Conservation (phyloP, 768 basidiomycete species). For the Lentinus brumalis region DNA sequence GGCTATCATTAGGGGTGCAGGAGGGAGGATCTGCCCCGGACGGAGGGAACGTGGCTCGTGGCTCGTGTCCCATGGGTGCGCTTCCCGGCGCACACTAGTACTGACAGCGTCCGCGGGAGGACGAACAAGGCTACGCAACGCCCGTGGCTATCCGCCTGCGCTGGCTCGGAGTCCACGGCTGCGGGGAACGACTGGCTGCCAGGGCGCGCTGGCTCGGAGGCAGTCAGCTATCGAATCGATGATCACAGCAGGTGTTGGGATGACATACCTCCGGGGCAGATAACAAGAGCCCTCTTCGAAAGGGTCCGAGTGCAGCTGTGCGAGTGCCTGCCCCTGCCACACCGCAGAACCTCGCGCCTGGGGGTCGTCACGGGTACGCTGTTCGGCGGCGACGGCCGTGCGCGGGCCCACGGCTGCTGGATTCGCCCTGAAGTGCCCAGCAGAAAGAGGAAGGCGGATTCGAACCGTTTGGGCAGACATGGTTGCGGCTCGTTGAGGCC, state of each 20-base stretch:
- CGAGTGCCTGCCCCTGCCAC: background rate
- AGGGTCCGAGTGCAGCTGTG: background rate
- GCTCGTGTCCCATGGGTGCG: constrained; percentile 1
- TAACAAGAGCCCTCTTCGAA: background rate
- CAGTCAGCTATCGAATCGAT: no score
- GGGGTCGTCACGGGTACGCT: background rate
- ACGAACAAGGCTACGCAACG: no score
- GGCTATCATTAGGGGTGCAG: constrained; percentile 8
- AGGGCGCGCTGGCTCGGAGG: no score
- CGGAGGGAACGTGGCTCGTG: background rate
- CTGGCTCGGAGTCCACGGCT: no score
- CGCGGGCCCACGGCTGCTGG: background rate
- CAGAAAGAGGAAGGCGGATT: no score
- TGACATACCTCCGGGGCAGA: background rate
- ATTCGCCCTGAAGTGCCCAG: no score
- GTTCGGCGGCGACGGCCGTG: background rate
- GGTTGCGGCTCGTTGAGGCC: background rate
- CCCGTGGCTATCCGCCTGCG: no score
- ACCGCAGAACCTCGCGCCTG: background rate
- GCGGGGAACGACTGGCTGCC: no score
- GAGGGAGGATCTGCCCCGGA: background rate
- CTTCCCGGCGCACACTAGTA: background rate
- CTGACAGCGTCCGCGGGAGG: no score
- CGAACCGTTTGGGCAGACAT: background rate
- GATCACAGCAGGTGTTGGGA: background rate